phyloP scores from a whole-genome alignment of 2,329 filamentous ascomycete species.

The Pestalotiopsis sp. region DNA sequence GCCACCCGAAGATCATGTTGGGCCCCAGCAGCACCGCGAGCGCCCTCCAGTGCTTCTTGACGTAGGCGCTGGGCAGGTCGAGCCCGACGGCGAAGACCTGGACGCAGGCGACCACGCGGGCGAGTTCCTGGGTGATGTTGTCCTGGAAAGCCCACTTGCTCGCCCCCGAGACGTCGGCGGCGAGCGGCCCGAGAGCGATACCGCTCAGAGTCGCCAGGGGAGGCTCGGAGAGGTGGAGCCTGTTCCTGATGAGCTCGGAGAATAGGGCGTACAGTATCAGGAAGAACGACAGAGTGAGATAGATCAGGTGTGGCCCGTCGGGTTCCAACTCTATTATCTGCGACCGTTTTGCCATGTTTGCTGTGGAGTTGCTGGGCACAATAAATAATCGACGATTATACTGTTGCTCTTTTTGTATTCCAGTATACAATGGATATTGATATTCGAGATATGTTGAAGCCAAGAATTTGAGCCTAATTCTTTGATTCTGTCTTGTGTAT shows the following conservation, averaged over 20 bases:
- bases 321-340: not conserved
- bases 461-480: not conserved
- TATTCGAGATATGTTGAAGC: not conserved
- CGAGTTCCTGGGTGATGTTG: slow-evolving; percentile 1
- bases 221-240: slow-evolving; percentile 6
- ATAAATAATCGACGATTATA: too few species aligned
- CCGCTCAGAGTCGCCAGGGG: slow-evolving; percentile 1
- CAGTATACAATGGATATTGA: not conserved
- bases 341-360: not conserved
- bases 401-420: not conserved
- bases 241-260: slow-evolving; percentile 2
- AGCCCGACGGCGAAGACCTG: slow-evolving; percentile 64
- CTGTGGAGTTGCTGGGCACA: not conserved
- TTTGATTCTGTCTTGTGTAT: not conserved
- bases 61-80: slow-evolving; percentile 59
- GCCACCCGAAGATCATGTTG: slow-evolving; percentile 63
- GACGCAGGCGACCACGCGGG: slow-evolving; percentile 28
- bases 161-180: not conserved
- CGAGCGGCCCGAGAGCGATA: not conserved
- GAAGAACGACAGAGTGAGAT: not conserved
- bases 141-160: not conserved
- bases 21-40: slow-evolving; percentile 57
- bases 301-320: slow-evolving; percentile 1
- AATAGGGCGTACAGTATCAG: slow-evolving; percentile 4
- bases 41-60: slow-evolving; percentile 48